These are phyloP conservation scores for Tricholoma sp. DNA, from an alignment of 768 basidiomycete genomes.

Conservation along the genomic window DNA sequence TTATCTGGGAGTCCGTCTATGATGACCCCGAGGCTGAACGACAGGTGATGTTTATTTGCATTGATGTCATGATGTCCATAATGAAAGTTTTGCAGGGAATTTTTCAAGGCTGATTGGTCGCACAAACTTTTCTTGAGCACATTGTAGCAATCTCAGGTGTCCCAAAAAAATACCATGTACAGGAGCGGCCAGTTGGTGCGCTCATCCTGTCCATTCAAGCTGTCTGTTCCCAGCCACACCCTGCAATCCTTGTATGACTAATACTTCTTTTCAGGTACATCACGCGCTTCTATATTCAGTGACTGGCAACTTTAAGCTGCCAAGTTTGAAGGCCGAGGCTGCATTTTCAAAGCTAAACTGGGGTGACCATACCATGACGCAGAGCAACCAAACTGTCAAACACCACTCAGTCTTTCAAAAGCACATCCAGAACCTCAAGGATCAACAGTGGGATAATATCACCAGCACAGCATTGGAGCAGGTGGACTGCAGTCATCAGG, in stretches of 20 bases:
- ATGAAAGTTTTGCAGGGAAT: not conserved
- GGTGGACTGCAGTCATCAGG: not conserved
- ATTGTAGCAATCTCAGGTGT: not conserved
- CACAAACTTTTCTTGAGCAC: not conserved
- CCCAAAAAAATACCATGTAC: not conserved
- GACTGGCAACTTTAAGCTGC: not conserved
- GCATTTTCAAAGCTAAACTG: conserved; percentile 2
- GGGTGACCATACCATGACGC: not conserved
- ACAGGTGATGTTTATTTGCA: not conserved
- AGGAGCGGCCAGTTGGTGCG: not conserved
- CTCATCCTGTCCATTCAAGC: not conserved
- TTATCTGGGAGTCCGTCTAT: not conserved
- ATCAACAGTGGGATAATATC: not conserved
- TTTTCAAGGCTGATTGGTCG: not conserved
- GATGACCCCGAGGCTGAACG: not conserved
- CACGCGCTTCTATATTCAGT: not conserved
- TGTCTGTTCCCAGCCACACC: not conserved
- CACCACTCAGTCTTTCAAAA: not conserved
- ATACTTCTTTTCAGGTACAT: not conserved
- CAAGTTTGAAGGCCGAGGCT: not conserved
- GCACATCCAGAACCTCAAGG: not conserved
- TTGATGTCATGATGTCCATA: not conserved
- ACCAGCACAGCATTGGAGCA: not conserved
- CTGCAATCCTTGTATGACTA: not conserved
- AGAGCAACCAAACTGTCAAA: not conserved